phyloP scores from a whole-genome alignment of 257 asterid genomes.

The Solanum ossicruentum region DNA sequence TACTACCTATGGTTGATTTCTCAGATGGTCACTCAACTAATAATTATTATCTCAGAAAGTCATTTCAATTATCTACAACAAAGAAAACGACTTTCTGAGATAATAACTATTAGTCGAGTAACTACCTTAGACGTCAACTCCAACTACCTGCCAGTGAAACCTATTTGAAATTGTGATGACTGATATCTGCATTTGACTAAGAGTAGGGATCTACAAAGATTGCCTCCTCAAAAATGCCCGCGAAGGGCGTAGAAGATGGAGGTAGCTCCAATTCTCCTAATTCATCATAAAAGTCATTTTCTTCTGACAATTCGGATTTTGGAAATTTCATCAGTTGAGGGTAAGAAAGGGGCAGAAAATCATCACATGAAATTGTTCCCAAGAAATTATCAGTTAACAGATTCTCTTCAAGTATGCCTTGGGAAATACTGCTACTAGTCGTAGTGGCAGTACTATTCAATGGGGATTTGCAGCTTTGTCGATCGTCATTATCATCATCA shows the following conservation, averaged over 20 bases:
- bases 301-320: slow-evolving; percentile 26
- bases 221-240: slow-evolving; percentile 28
- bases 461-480: slow-evolving; percentile 28
- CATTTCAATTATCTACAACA: too few relatives aligned
- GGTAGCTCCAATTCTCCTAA: slow-evolving; percentile 62
- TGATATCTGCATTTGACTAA: neutral
- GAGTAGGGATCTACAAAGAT: slow-evolving; percentile 28
- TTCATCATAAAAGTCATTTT: slow-evolving; percentile 60
- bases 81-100: neutral
- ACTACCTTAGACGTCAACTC: neutral
- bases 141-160: neutral
- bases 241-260: slow-evolving; percentile 38
- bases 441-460: slow-evolving; percentile 4
- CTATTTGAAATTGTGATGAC: neutral
- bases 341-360: slow-evolving; percentile 5
- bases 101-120: neutral
- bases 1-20: neutral
- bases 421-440: neutral
- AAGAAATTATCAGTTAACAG: slow-evolving; percentile 7
- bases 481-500: neutral
- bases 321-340: slow-evolving; percentile 6
- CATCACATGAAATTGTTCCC: slow-evolving; percentile 4
- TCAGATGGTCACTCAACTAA: neutral
- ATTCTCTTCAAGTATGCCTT: slow-evolving; percentile 18
- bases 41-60: neutral